Evolutionary conservation across 2,329 filamentous ascomycete species (phyloP).

Genomic region (Orbilia ellipsospora): DNA sequence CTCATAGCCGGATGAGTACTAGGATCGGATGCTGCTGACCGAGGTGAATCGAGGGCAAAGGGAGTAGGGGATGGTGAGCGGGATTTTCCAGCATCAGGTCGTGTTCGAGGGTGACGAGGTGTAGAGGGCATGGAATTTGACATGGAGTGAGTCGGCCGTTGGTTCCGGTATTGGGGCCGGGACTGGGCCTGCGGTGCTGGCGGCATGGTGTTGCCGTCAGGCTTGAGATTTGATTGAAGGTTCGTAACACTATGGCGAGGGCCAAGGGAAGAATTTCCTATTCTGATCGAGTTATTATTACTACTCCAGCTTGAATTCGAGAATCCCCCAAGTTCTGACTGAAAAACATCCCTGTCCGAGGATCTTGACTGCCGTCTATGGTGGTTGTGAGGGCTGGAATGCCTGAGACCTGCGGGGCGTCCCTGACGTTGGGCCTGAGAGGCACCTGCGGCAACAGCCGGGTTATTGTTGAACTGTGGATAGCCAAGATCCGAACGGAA

Average conservation of each 20-base stretch:
- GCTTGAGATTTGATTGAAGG: slow-evolving; percentile 39
- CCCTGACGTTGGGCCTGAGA: slow-evolving; percentile 43
- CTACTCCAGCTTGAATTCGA: slow-evolving; percentile 41
- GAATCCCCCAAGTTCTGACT: slow-evolving; percentile 33
- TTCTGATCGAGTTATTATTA: slow-evolving; percentile 27
- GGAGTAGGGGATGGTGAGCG: slow-evolving; percentile 82
- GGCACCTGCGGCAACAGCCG: slow-evolving; percentile 9
- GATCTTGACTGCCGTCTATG: slow-evolving; percentile 51
- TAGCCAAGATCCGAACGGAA: slow-evolving; percentile 49
- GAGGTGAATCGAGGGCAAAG: slow-evolving; percentile 79
- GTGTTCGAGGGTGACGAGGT: slow-evolving; percentile 81
- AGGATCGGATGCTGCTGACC: slow-evolving; percentile 89
- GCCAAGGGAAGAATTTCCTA: slow-evolving; percentile 41
- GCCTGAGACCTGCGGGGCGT: slow-evolving; percentile 46
- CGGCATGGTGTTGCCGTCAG: slow-evolving; percentile 27
- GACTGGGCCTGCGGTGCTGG: slow-evolving; percentile 27
- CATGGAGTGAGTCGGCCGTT: slow-evolving; percentile 67
- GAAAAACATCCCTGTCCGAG: slow-evolving; percentile 49
- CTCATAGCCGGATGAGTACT: slow-evolving; percentile 75
- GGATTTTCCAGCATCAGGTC: slow-evolving; percentile 76
- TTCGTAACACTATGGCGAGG: slow-evolving; percentile 52
- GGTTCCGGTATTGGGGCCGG: slow-evolving; percentile 62
- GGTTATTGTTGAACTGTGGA: slow-evolving; percentile 16
- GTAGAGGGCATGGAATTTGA: slow-evolving; percentile 94
- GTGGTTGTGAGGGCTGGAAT: slow-evolving; percentile 52